phyloP scores from a whole-genome alignment of 768 basidiomycete species.

The Asterophora parasitica region DNA sequence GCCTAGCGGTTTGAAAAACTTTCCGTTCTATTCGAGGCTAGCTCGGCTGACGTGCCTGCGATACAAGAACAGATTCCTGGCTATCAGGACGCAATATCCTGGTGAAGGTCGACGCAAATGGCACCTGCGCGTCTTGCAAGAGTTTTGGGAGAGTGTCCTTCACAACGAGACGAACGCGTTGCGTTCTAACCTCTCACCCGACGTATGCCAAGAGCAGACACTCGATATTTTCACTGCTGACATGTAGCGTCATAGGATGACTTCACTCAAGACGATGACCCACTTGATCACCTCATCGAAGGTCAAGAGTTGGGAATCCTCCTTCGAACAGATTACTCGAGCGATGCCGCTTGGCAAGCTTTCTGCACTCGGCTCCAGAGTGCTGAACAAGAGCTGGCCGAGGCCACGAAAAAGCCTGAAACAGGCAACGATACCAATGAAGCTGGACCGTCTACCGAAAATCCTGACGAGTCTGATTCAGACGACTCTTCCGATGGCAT shows the following conservation, averaged over 20 bases:
- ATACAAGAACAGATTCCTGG: conserved; percentile 36
- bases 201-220: conserved; percentile 1
- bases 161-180: background rate
- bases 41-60: background rate
- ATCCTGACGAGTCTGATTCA: conserved; percentile 30
- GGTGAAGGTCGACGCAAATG: conserved; percentile 53
- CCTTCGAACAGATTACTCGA: conserved; percentile 68
- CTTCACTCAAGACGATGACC: conserved; percentile 43
- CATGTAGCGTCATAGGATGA: conserved; percentile 15
- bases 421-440: background rate
- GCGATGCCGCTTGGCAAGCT: conserved; percentile 60
- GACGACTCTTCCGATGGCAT: conserved; percentile 24
- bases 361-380: conserved; percentile 48
- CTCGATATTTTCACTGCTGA: background rate
- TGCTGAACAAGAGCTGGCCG: conserved; percentile 53
- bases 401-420: conserved; percentile 15
- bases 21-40: background rate
- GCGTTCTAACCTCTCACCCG: conserved; percentile 1
- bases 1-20: conserved; percentile 16
- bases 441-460: conserved; percentile 1
- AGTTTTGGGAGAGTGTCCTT: conserved; percentile 39
- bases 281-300: conserved; percentile 44
- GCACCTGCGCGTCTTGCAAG: conserved; percentile 46
- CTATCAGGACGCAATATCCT: conserved; percentile 40
- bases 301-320: conserved; percentile 54